Percentiles rank a stretch among this genome's conserved stretches.
These are phyloP conservation scores for Solanum sitiens DNA, from an alignment of 257 asterid genomes.

Conservation along the genomic window DNA sequence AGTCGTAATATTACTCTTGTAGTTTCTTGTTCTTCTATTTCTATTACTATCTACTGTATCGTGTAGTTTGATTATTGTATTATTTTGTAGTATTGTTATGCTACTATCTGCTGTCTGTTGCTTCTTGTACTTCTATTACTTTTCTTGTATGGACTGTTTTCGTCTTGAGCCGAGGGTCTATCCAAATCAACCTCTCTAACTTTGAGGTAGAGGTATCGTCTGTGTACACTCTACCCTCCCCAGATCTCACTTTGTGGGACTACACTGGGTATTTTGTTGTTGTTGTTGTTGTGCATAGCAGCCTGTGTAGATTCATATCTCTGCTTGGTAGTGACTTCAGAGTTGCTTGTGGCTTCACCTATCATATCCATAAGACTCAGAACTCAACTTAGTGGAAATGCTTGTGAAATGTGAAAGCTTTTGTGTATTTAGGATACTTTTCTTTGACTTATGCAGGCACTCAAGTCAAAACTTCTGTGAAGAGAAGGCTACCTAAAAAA, in stretches of 20 bases:
- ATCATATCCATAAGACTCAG: background rate
- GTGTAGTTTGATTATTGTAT: background rate
- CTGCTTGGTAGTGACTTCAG: background rate
- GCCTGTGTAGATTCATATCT: background rate
- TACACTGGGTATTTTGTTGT: background rate
- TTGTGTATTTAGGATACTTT: background rate
- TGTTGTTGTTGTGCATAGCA: background rate
- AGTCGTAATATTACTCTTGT: background rate
- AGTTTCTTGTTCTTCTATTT: background rate
- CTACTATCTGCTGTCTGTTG: background rate
- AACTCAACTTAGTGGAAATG: background rate
- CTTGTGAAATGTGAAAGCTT: background rate
- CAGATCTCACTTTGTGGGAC: background rate
- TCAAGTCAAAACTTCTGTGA: slow-evolving; percentile 11
- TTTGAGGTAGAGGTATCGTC: background rate
- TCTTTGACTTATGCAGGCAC: slow-evolving; percentile 5
- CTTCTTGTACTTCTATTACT: background rate
- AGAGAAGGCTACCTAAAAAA: slow-evolving; percentile 11
- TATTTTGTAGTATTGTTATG: background rate
- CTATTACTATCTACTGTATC: background rate
- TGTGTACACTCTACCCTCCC: background rate
- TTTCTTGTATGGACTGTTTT: background rate
- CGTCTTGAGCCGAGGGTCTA: background rate
- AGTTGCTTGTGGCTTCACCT: background rate
- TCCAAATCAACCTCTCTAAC: background rate